A percentile compares a stretch with the other conserved stretches of the same genome.
Conservation (phyloP, 106 monocot genomes). For the Chionographis japonica region DNA sequence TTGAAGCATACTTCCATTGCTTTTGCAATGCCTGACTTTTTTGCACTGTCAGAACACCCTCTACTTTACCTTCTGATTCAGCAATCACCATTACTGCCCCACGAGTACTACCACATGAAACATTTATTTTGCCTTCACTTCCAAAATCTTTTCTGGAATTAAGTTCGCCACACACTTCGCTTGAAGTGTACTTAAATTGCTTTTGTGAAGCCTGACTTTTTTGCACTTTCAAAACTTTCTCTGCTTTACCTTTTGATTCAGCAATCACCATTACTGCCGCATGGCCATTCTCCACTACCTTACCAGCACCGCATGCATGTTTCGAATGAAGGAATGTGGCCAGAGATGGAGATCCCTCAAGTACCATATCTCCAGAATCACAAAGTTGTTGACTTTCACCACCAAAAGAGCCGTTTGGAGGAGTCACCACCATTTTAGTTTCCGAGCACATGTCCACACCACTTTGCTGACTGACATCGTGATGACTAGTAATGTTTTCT, state of each 20-base stretch:
- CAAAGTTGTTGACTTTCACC: neutral
- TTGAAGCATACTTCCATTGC: neutral
- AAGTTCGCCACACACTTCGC: neutral
- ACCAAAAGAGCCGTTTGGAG: slow-evolving; percentile 1
- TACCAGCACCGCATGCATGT: no score
- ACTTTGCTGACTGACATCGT: slow-evolving; percentile 5
- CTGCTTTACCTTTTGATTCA: slow-evolving; percentile 16
- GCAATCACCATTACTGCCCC: neutral
- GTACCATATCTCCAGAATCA: neutral
- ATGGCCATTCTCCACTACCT: slow-evolving; percentile 14
- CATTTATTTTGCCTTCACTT: slow-evolving; percentile 4
- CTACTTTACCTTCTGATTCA: slow-evolving; percentile 15
- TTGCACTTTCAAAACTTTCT: slow-evolving; percentile 11
- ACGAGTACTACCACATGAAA: neutral
- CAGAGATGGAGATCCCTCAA: no score
- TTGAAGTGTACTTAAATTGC: slow-evolving; percentile 10
- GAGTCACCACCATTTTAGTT: slow-evolving; percentile 11
- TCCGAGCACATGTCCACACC: neutral
- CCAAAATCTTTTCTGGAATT: slow-evolving; percentile 9
- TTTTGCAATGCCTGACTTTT: slow-evolving; percentile 14
- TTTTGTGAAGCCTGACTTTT: slow-evolving; percentile 13
- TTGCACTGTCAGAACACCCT: slow-evolving; percentile 11
- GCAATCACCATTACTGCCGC: slow-evolving; percentile 1
- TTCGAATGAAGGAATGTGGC: no score
- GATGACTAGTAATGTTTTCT: slow-evolving; percentile 11